Evolutionary conservation across 257 asterid genomes (phyloP).

Genomic region (Nicotiana benthamiana): DNA sequence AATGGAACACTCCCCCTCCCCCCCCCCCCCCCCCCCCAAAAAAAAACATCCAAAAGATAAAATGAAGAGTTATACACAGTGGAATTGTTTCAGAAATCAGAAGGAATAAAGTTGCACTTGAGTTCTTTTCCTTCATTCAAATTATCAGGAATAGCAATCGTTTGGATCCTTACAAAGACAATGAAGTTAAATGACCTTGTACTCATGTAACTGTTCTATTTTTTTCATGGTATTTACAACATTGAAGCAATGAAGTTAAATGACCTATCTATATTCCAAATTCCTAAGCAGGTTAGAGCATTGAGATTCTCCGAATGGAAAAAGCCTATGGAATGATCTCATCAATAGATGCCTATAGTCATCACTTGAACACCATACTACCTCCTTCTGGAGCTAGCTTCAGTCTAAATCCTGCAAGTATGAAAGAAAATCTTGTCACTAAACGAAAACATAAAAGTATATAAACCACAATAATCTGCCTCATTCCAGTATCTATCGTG

Average conservation of each 20-base stretch:
- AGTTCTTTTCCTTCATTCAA: neutral
- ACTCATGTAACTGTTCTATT: neutral
- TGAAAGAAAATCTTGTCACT: neutral
- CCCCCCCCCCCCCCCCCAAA: no score
- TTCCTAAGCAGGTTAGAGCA: neutral
- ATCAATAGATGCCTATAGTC: neutral
- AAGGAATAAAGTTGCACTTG: neutral
- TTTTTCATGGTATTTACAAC: neutral
- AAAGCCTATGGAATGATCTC: neutral
- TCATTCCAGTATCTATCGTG: neutral
- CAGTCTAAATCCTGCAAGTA: constrained; percentile 8
- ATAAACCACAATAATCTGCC: neutral
- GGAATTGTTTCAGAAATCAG: neutral
- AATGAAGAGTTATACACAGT: neutral
- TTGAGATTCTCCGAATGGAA: neutral
- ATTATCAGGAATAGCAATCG: neutral
- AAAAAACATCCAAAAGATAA: no score
- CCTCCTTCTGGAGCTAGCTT: neutral
- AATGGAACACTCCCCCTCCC: no score
- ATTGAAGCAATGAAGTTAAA: neutral
- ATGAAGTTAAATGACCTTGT: neutral
- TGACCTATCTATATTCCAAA: neutral
- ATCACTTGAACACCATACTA: neutral
- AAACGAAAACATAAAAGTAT: neutral
- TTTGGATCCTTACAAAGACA: neutral